Conservation (phyloP, 768 basidiomycete species). For the Lentinula aciculospora region DNA sequence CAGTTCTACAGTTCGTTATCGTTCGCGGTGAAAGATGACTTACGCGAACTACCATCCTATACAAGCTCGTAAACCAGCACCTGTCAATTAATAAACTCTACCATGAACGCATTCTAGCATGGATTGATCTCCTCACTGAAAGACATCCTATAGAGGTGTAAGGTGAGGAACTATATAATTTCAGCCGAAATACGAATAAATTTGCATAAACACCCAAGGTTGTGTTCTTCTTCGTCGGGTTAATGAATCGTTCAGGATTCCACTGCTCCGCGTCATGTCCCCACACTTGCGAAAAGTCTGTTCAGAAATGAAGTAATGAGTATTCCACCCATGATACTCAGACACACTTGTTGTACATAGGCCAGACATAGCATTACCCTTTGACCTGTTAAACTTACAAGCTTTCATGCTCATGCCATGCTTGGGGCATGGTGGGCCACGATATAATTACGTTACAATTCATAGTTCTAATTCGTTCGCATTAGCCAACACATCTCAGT, state of each 20-base stretch:
- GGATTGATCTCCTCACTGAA: conserved; percentile 4
- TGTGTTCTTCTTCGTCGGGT: conserved; percentile 8
- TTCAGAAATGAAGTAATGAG: background rate
- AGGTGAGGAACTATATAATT: background rate
- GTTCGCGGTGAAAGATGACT: background rate
- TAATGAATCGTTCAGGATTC: conserved; percentile 28
- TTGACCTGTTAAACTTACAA: too few relatives aligned
- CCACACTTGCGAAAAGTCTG: conserved; percentile 18
- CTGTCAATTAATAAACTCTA: background rate
- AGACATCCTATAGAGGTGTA: background rate
- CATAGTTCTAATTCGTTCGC: too few relatives aligned
- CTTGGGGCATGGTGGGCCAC: too few relatives aligned
- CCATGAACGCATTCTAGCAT: background rate
- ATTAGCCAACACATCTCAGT: too few relatives aligned
- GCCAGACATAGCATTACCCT: conserved; percentile 45
- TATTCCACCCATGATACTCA: background rate
- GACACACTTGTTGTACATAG: conserved; percentile 35
- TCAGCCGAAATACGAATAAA: conserved; percentile 14
- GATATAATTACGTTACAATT: too few relatives aligned
- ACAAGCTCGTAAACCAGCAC: conserved; percentile 2
- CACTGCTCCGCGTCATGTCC: conserved; percentile 27
- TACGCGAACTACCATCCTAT: conserved; percentile 2
- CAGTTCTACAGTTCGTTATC: background rate
- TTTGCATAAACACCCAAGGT: conserved; percentile 19
- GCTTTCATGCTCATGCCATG: too few relatives aligned